A percentile compares a stretch with the other conserved stretches of the same genome.
Conservation (phyloP, 495 filamentous ascomycete genomes). For the Darksidea phi region DNA sequence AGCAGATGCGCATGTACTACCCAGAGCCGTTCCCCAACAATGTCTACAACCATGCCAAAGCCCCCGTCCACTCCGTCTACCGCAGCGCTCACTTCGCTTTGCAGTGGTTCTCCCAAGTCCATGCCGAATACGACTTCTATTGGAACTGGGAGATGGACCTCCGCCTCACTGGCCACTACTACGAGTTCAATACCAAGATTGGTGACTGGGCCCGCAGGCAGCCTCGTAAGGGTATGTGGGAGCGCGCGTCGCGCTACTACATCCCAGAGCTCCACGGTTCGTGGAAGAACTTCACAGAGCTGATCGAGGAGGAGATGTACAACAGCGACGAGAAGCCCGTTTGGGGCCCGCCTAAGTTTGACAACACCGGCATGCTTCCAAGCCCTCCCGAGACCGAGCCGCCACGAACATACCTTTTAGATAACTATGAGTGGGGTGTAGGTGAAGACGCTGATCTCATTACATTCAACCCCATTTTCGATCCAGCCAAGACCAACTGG, state of each 20-base stretch:
- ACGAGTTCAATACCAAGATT: slow-evolving; percentile 52
- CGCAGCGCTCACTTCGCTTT: slow-evolving; percentile 48
- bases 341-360: slow-evolving; percentile 45
- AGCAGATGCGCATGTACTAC: slow-evolving; percentile 48
- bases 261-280: slow-evolving; percentile 49
- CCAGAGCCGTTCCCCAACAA: slow-evolving; percentile 48
- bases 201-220: slow-evolving; percentile 53
- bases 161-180: slow-evolving; percentile 57
- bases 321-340: slow-evolving; percentile 45
- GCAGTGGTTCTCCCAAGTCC: slow-evolving; percentile 58
- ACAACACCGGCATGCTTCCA: slow-evolving; percentile 39
- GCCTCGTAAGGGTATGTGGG: slow-evolving; percentile 55
- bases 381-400: slow-evolving; percentile 48
- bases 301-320: slow-evolving; percentile 46
- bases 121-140: slow-evolving; percentile 59
- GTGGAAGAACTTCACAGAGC: slow-evolving; percentile 48
- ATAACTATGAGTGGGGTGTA: slow-evolving; percentile 59
- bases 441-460: slow-evolving; percentile 60
- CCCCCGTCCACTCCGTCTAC: slow-evolving; percentile 43
- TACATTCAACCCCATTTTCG: slow-evolving; percentile 52
- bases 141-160: slow-evolving; percentile 66
- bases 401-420: slow-evolving; percentile 46
- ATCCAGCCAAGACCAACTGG: slow-evolving; percentile 45
- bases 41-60: slow-evolving; percentile 42
- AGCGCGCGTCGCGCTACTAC: slow-evolving; percentile 50